Percentiles rank a stretch among this genome's conserved stretches.
Evolutionary conservation across 2,329 filamentous ascomycete genomes (phyloP).

Genomic region (Penicillium occitanis): DNA sequence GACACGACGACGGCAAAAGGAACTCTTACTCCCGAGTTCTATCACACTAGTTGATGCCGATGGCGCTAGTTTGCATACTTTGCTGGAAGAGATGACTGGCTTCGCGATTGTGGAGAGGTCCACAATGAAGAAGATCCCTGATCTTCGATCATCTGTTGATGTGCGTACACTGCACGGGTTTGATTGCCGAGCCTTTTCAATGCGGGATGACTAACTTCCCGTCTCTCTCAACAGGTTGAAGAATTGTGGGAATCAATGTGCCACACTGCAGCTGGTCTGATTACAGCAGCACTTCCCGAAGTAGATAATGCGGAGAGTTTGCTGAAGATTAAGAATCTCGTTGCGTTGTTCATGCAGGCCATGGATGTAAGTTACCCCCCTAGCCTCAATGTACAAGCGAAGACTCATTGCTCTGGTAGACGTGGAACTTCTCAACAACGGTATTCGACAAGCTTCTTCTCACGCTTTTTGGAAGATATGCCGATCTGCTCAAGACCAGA

Average conservation of each 20-base stretch:
- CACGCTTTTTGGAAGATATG: slow-evolving; percentile 91
- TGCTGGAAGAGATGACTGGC: slow-evolving; percentile 90
- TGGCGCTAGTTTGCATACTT: slow-evolving; percentile 78
- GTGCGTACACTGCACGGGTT: slow-evolving; percentile 52
- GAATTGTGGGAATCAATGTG: slow-evolving; percentile 99
- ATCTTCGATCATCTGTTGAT: slow-evolving; percentile 78
- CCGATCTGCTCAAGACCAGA: slow-evolving; percentile 80
- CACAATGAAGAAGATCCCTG: slow-evolving; percentile 82
- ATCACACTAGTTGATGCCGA: slow-evolving; percentile 80
- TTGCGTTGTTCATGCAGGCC: slow-evolving; percentile 93
- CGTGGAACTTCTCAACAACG: slow-evolving; percentile 84
- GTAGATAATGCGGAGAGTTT: slow-evolving; percentile 87
- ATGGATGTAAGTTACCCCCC: slow-evolving; percentile 70
- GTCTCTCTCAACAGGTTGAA: slow-evolving; percentile 64
- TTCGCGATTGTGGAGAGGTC: slow-evolving; percentile 96
- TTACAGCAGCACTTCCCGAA: slow-evolving; percentile 72
- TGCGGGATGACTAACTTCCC: neutral
- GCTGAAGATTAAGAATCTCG: slow-evolving; percentile 90
- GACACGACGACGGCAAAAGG: slow-evolving; percentile 86
- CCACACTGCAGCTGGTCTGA: slow-evolving; percentile 77
- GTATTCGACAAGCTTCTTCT: slow-evolving; percentile 81
- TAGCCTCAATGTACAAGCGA: neutral
- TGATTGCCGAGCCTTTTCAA: neutral
- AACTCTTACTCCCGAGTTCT: slow-evolving; percentile 74
- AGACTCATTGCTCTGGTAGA: slow-evolving; percentile 50